Conservation (phyloP, 1,284 basidiomycete species). For the Tilletia horrida region DNA sequence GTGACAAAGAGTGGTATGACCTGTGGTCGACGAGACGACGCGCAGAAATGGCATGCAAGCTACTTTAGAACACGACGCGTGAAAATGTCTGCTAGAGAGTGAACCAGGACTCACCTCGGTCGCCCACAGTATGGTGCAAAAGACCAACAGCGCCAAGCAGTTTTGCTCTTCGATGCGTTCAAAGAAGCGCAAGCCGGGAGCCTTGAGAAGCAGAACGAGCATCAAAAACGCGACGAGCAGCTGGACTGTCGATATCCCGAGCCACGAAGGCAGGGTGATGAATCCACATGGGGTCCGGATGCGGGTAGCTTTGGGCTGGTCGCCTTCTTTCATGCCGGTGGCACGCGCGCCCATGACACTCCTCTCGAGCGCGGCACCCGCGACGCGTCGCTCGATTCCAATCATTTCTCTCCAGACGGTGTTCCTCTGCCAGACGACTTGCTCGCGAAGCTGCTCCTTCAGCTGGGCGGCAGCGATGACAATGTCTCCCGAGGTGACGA, state of each 20-base stretch:
- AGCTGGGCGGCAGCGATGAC: slow-evolving; percentile 75
- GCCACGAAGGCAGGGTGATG: slow-evolving; percentile 38
- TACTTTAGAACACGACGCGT: neutral
- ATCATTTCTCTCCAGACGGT: slow-evolving; percentile 99
- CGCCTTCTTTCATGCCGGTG: slow-evolving; percentile 25
- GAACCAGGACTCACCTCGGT: slow-evolving; percentile 68
- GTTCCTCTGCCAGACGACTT: slow-evolving; percentile 86
- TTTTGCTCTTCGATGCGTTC: slow-evolving; percentile 76
- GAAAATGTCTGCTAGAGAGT: too few relatives aligned
- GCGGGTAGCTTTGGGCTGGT: slow-evolving; percentile 37
- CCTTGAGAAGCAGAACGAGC: slow-evolving; percentile 47
- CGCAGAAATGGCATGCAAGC: slow-evolving; percentile 14
- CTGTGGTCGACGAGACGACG: slow-evolving; percentile 56
- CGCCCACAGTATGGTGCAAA: slow-evolving; percentile 93
- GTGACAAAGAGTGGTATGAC: slow-evolving; percentile 96
- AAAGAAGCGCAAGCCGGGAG: slow-evolving; percentile 49
- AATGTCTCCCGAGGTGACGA: slow-evolving; percentile 75
- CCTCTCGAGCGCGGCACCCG: slow-evolving; percentile 50
- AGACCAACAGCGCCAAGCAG: slow-evolving; percentile 83
- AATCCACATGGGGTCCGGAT: slow-evolving; percentile 41
- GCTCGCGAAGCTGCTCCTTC: slow-evolving; percentile 79
- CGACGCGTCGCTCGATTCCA: slow-evolving; percentile 67
- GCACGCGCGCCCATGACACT: slow-evolving; percentile 37
- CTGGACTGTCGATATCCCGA: slow-evolving; percentile 49
- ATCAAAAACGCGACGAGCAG: slow-evolving; percentile 45